phyloP scores from a whole-genome alignment of 495 filamentous ascomycete genomes.

The Aspergillus steynii region DNA sequence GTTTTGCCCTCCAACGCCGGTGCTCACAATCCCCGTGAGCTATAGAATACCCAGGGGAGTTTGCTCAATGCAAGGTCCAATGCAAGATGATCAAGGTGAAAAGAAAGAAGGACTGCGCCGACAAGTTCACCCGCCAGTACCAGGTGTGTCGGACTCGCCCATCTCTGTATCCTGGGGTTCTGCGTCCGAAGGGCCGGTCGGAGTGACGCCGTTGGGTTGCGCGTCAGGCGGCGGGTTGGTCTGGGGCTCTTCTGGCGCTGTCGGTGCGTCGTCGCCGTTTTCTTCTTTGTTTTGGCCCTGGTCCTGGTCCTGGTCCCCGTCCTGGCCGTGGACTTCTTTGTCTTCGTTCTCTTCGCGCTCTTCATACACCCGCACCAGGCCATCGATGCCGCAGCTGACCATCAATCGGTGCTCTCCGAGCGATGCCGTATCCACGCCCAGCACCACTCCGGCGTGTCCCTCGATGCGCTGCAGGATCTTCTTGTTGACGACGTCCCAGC shows the following conservation, averaged over 20 bases:
- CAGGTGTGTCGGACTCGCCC: slow-evolving; percentile 17
- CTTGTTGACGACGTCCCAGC: slow-evolving; percentile 91
- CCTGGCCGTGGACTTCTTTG: neutral
- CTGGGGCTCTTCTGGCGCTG: neutral
- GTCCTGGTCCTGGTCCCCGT: neutral
- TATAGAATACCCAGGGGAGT: neutral
- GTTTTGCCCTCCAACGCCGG: neutral
- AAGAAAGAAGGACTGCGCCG: neutral
- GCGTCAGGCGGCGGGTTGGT: neutral
- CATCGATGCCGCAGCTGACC: slow-evolving; percentile 65
- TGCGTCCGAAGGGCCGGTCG: neutral
- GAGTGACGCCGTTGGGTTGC: neutral
- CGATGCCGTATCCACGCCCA: slow-evolving; percentile 71
- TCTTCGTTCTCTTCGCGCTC: slow-evolving; percentile 22
- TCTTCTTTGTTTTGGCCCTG: neutral
- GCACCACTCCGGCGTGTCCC: slow-evolving; percentile 75
- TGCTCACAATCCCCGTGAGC: neutral
- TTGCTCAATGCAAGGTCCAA: neutral
- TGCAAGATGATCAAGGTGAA: neutral
- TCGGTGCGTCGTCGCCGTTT: neutral
- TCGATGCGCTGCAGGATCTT: slow-evolving; percentile 71
- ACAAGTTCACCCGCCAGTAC: neutral
- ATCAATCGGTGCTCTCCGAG: slow-evolving; percentile 43
- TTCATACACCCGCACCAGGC: slow-evolving; percentile 65
- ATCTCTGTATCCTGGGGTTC: slow-evolving; percentile 22